Evolutionary conservation across 208 protist species (phyloP), one percentile per base, ranked within the genome.

Genomic region (Acanthamoeba lenticulata): DNA sequence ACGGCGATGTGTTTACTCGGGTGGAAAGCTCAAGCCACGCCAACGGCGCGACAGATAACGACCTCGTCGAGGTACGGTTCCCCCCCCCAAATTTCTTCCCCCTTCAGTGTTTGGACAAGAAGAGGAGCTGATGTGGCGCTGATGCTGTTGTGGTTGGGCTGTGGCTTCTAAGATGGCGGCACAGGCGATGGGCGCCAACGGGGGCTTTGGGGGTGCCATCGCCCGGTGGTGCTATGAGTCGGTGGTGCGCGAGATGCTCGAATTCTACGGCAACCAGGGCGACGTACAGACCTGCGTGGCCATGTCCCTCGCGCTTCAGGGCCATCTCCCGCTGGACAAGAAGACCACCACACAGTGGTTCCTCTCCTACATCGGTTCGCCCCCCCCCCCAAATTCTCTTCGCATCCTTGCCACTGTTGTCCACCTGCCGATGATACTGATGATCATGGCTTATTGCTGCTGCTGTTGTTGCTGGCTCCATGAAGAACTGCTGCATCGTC

Each of bases 271-370:
- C 60, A 74, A 92, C 36, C 86, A 92, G n/a, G 90, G 67, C 34
- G 90, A 94, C 52, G 90, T 94, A 9, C 90, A 94, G 74, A 94
- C 90, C 32, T 94, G 90, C 47, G 72, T 94, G 1, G 36, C 90
- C 24, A 88, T 94, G 24, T 9, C 40, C 24, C 65, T 94, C 7
- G 90, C 52, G 0, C 90, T 94, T 15, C 45, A 67, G 45, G 49
- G 57, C 69, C 57, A 60, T 13, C 38, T 93, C 34, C 60, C 34
- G 3, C 90, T 93, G 0, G 90, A 93, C 67, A 93, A 93, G 67
- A 83, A 93, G 34, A 77, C 44, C 55, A 83, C 90, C n/a, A 77
- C 60, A 21, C 72, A 95, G 94, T 94, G 55, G 45, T 95, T 94
- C 62, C 29, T 89, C 6, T 65, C 89, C 45, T 95, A 95, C 44